Conservation (phyloP, 2,329 filamentous ascomycete genomes). For the Cyphellophora attinorum region DNA sequence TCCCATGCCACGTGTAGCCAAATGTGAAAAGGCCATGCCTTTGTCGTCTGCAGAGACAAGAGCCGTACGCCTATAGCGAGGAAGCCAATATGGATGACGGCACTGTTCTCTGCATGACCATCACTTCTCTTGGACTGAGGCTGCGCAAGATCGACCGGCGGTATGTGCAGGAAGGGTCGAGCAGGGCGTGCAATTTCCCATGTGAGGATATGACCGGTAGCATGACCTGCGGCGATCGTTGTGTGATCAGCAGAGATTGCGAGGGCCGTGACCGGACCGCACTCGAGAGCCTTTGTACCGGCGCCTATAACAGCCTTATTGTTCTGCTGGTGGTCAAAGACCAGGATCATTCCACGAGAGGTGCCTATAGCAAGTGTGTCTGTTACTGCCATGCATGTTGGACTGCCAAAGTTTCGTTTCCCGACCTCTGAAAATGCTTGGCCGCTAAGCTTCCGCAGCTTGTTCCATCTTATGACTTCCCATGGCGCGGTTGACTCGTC, state of each 20-base stretch:
- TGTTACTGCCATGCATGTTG: slow-evolving; percentile 81
- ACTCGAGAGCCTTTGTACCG: slow-evolving; percentile 89
- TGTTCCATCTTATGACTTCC: slow-evolving; percentile 97
- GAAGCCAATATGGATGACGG: slow-evolving; percentile 87
- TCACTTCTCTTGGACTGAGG: slow-evolving; percentile 59
- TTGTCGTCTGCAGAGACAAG: slow-evolving; percentile 88
- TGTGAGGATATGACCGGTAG: slow-evolving; percentile 84
- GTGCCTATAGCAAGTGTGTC: slow-evolving; percentile 85
- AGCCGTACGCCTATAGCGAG: slow-evolving; percentile 83
- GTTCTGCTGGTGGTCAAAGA: slow-evolving; percentile 96
- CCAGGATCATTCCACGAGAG: slow-evolving; percentile 83
- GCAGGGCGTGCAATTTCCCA: slow-evolving; percentile 85
- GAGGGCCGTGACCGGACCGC: slow-evolving; percentile 74
- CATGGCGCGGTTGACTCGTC: slow-evolving; percentile 74
- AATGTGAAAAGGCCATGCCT: slow-evolving; percentile 96
- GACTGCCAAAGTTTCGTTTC: slow-evolving; percentile 82
- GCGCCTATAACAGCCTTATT: slow-evolving; percentile 88
- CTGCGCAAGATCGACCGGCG: slow-evolving; percentile 60
- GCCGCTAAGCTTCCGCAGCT: slow-evolving; percentile 74
- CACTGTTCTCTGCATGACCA: slow-evolving; percentile 69
- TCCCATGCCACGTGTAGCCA: slow-evolving; percentile 84
- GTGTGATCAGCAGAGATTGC: slow-evolving; percentile 90
- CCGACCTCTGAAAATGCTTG: slow-evolving; percentile 90
- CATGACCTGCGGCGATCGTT: slow-evolving; percentile 83
- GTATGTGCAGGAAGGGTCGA: slow-evolving; percentile 79